A percentile compares a stretch with the other conserved stretches of the same genome.
phyloP scores from a whole-genome alignment of 148 eudicot species.

The Rhododendron griersonianum region DNA sequence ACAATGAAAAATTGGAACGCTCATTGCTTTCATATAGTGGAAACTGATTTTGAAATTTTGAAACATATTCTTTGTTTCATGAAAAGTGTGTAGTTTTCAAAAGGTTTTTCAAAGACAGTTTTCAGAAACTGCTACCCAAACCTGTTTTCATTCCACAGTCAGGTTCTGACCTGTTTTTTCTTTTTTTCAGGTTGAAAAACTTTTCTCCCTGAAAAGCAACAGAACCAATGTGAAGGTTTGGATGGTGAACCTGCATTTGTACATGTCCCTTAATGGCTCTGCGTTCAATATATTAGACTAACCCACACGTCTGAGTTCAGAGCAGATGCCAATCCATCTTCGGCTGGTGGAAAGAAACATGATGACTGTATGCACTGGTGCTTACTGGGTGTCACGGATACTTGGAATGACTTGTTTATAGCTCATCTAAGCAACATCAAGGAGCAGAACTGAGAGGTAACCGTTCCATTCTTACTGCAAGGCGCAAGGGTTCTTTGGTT shows the following conservation, averaged over 20 bases:
- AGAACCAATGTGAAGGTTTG: conserved; percentile 82
- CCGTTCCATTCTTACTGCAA: no score
- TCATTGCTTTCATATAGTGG: no score
- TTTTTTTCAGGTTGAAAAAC: conserved; percentile 47
- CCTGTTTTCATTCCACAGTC: not conserved
- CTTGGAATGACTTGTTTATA: conserved; percentile 83
- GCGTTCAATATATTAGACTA: conserved; percentile 56
- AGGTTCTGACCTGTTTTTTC: not conserved
- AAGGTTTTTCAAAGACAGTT: no score
- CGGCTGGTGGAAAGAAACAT: conserved; percentile 90
- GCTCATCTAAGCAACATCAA: conserved; percentile 42
- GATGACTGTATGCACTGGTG: conserved; percentile 99
- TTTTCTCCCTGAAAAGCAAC: conserved; percentile 49
- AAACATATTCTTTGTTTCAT: no score
- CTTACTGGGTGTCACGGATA: conserved; percentile 84
- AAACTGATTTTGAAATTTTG: no score
- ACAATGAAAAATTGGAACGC: no score
- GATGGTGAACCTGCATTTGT: conserved; percentile 38
- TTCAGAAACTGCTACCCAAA: no score
- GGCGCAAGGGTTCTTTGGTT: not conserved
- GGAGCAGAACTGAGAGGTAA: conserved; percentile 10
- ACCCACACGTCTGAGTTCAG: conserved; percentile 81
- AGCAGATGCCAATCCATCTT: conserved; percentile 91
- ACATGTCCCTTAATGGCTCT: conserved; percentile 12
- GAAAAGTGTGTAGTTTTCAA: no score